Evolutionary conservation across 1,284 basidiomycete genomes (phyloP), one percentile per base, ranked within the genome.

Genomic region (Somion occarium): DNA sequence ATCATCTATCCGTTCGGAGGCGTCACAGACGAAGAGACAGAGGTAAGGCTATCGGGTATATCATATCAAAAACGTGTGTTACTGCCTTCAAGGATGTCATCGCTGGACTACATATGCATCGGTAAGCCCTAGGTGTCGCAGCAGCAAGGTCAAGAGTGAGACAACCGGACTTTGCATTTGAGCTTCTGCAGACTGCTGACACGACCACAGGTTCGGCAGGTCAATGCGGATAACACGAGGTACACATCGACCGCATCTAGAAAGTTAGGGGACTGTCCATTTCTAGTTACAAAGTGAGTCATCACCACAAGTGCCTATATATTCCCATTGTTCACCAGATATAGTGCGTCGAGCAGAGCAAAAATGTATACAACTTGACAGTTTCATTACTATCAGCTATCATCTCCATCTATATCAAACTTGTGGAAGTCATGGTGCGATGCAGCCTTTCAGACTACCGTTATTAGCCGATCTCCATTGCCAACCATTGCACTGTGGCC

Each of bases 381-480:
- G 38, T 15, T 43, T 43, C 24, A 13, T 23, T 23, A 43, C n/a
- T 23, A 23, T 22, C 9, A 15, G 3, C n/a, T 43, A 22, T 19
- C 42, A 43, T 23, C 9, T 9, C 20, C 22, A 15, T 43, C 42
- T 43, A 43, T 23, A 23, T 43, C 42, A 43, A 22, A 43, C 13
- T 24, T 43, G 30, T 34, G 42, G 13, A 43, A 23, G 19, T 44
- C 49, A 18, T 24, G 34, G 20, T 38, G 38, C 26, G 26, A 27
- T 48, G 48, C 44, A 22, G 38, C 37, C 51, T 49, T 53, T 48
- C 25, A 53, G 43, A 42, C 15, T 53, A 25, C 54, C 49, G 15
- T 42, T 48, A 50, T 37, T 46, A 51, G 13, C 42, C 22, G 25
- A 26, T 53, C 44, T 55, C 39, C 51, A 48, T 37, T 37, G 43